These are phyloP conservation scores for Aspergillus fructus DNA, from an alignment of 2,329 filamentous ascomycete species.

Conservation along the genomic window DNA sequence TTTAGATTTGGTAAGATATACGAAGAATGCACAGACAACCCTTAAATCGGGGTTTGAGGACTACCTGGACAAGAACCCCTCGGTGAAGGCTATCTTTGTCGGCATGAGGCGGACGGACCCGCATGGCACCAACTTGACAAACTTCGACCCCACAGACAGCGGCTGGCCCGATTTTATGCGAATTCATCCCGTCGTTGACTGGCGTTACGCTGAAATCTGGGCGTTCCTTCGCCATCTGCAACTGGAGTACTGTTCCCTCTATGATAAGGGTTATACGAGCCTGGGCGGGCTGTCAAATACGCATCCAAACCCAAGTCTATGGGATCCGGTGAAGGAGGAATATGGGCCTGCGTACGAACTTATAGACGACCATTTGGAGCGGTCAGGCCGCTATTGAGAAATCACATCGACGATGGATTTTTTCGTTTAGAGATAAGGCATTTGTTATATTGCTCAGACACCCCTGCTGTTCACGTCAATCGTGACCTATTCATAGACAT, in stretches of 20 bases:
- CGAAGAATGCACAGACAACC: conserved; percentile 49
- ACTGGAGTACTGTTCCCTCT: conserved; percentile 82
- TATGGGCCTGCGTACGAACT: conserved; percentile 77
- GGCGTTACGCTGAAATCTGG: conserved; percentile 97
- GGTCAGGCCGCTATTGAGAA: conserved; percentile 64
- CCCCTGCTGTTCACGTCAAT: background rate
- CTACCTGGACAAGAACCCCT: conserved; percentile 59
- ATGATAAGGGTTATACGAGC: conserved; percentile 86
- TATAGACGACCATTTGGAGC: conserved; percentile 72
- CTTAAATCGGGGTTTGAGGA: conserved; percentile 79
- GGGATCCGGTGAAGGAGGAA: conserved; percentile 33
- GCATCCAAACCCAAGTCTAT: conserved; percentile 76
- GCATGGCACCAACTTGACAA: conserved; percentile 73
- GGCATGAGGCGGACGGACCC: conserved; percentile 90
- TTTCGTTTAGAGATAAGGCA: background rate
- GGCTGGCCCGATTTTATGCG: conserved; percentile 93
- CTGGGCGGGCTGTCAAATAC: conserved; percentile 90
- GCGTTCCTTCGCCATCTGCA: conserved; percentile 70
- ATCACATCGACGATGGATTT: background rate
- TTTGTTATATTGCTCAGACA: background rate
- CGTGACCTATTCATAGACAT: background rate
- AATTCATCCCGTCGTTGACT: conserved; percentile 93
- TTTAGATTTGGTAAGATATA: conserved; percentile 72
- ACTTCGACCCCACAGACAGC: conserved; percentile 83
- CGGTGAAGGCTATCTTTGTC: conserved; percentile 77